A percentile compares a stretch with the other conserved stretches of the same genome.
These are phyloP conservation scores for Calocybe gangraenosa DNA, from an alignment of 768 basidiomycete species.

Conservation along the genomic window DNA sequence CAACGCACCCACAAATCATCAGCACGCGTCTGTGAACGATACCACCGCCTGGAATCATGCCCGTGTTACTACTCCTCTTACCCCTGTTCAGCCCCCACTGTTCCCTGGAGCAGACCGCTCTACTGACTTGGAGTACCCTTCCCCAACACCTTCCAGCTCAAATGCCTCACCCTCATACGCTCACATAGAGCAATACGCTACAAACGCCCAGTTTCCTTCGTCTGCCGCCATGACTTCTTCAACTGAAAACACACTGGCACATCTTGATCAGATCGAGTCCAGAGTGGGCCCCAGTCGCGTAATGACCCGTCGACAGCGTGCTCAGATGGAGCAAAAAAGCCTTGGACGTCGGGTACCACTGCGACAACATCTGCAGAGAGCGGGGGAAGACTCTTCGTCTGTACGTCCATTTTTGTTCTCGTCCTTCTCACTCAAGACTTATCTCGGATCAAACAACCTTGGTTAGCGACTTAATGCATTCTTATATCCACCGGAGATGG, in stretches of 20 bases:
- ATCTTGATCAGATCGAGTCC: slow-evolving; percentile 39
- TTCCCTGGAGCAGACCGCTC: slow-evolving; percentile 18
- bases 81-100: slow-evolving; percentile 13
- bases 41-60: slow-evolving; percentile 14
- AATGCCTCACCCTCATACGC: slow-evolving; percentile 23
- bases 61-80: slow-evolving; percentile 11
- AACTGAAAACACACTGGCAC: slow-evolving; percentile 18
- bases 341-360: slow-evolving; percentile 21
- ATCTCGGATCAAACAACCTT: no score
- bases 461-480: slow-evolving; percentile 18
- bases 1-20: slow-evolving; percentile 9
- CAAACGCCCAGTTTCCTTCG: slow-evolving; percentile 6
- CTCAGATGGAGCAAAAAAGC: slow-evolving; percentile 23
- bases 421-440: neutral
- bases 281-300: slow-evolving; percentile 52
- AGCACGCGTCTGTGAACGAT: slow-evolving; percentile 21
- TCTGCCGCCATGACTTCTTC: slow-evolving; percentile 16
- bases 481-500: slow-evolving; percentile 28
- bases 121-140: slow-evolving; percentile 34
- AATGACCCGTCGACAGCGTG: slow-evolving; percentile 39
- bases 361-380: slow-evolving; percentile 15
- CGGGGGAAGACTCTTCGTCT: slow-evolving; percentile 10
- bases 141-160: slow-evolving; percentile 33
- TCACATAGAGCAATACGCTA: slow-evolving; percentile 14
- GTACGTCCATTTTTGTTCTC: slow-evolving; percentile 13